These are phyloP conservation scores for Globisporangium iwayamae DNA, from an alignment of 352 stramenopile species.

Conservation along the genomic window DNA sequence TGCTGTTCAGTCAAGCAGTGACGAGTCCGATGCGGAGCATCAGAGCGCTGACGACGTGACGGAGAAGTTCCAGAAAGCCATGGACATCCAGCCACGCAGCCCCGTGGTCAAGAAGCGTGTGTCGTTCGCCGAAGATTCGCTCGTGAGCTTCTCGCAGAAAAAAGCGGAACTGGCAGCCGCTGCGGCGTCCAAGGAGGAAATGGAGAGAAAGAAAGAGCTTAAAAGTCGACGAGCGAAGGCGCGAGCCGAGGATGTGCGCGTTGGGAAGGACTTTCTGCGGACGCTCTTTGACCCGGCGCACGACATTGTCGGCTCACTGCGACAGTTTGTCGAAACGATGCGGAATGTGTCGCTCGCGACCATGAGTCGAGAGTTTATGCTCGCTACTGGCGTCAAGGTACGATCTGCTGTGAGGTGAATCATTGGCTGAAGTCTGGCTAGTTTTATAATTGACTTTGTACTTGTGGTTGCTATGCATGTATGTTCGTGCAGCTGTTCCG, in stretches of 20 bases:
- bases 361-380: constrained; percentile 61
- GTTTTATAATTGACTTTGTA: not conserved
- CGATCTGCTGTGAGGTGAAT: not conserved
- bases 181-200: not conserved
- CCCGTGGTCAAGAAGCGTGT: constrained; percentile 14
- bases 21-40: not conserved
- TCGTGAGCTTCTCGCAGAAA: constrained; percentile 1
- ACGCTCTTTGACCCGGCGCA: constrained; percentile 51
- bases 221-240: not conserved
- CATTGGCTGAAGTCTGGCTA: not conserved
- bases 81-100: constrained; percentile 11
- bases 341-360: constrained; percentile 31
- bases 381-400: constrained; percentile 55
- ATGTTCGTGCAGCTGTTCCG: constrained; percentile 40
- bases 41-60: constrained; percentile 10
- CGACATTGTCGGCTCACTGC: constrained; percentile 54
- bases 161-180: not conserved
- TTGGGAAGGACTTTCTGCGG: constrained; percentile 42
- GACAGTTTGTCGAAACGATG: constrained; percentile 38
- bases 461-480: constrained; percentile 1
- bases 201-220: not conserved
- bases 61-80: constrained; percentile 5
- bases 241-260: constrained; percentile 15
- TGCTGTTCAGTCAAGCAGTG: not conserved
- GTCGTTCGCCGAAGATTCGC: constrained; percentile 11